Base-by-base conservation (phyloP, 2,329 filamentous ascomycete genomes). In the Myriosclerotinia scirpicola region DNA sequence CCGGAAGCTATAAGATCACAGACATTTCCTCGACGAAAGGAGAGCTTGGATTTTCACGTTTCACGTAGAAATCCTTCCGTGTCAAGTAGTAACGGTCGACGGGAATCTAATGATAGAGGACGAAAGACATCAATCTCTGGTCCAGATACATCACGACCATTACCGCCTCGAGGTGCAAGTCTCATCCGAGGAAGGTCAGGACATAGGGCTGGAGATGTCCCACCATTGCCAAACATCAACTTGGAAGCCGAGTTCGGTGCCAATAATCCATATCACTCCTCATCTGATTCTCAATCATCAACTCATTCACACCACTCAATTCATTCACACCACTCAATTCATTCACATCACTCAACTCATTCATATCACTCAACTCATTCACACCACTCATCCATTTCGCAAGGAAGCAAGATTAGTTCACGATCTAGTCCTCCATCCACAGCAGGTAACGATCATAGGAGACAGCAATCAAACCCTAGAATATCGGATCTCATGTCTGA, bases 301-400 rank as follows among this genome's bases (percentile, higher is more conserved):
- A 86, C 84, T 22, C 82, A 83, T 54, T 91, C 88, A 81, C 40
- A 44, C 40, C 15, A 11, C 5, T 42, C 40, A 42, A 11, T 42
- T 14, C 40, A 42, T 42, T 42, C 40, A 14, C 40, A 42, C 3
- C 40, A 42, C 6, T 42, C 40, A 42, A 42, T 12, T 14, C 40
- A 89, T 71, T 84, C 86, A 0, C 89, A 90, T 71, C 87, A 91
- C 72, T 42, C 40, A 42, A 42, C 15, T 14, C 40, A 89, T 71
- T 84, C 86, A 0, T 89, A 90, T 71, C 87, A 91, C 72, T 82
- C 84, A 0, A 86, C 84, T 22, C 82, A 83, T 54, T 91, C 88
- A 81, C 40, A 44, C n/a, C 82, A 83, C 53, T 91, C 88, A 1
- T 84, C 81, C 0, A 84, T 82, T 50, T 89, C 86, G 65, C 82